These are phyloP conservation scores for Pleurotus sapidus DNA, from an alignment of 768 basidiomycete genomes.

Conservation along the genomic window DNA sequence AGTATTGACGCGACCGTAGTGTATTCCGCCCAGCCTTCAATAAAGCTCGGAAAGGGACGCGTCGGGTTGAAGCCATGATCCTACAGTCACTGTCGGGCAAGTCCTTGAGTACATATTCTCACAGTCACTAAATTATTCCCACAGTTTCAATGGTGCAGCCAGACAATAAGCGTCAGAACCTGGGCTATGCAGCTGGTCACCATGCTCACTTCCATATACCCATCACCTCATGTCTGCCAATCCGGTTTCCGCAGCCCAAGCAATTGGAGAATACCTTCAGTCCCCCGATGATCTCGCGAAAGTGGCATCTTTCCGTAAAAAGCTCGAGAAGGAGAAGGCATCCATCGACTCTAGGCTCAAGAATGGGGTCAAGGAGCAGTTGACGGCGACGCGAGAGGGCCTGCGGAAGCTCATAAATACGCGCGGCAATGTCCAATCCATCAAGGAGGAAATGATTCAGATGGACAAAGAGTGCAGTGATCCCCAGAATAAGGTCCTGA, in stretches of 20 bases:
- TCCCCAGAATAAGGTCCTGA: conserved; percentile 72
- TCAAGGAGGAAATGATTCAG: conserved; percentile 84
- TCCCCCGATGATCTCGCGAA: conserved; percentile 93
- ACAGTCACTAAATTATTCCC: background rate
- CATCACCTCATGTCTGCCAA: conserved; percentile 40
- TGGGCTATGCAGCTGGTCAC: background rate
- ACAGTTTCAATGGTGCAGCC: background rate
- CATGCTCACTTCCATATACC: conserved; percentile 1
- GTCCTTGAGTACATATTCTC: background rate
- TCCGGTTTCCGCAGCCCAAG: conserved; percentile 77
- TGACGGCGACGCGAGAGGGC: conserved; percentile 87
- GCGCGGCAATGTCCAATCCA: conserved; percentile 69
- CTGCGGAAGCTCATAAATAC: conserved; percentile 79
- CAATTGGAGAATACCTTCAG: conserved; percentile 86
- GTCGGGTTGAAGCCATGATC: background rate
- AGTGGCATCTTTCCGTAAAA: conserved; percentile 85
- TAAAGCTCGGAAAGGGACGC: background rate
- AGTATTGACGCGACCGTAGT: background rate
- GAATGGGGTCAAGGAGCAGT: conserved; percentile 88
- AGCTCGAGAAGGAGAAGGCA: conserved; percentile 94
- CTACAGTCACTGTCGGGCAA: background rate
- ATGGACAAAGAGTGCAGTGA: conserved; percentile 77
- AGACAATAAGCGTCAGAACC: background rate
- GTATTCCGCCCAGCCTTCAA: conserved; percentile 3
- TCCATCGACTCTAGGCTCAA: conserved; percentile 90